Conservation (phyloP, 495 filamentous ascomycete genomes). For the Penicillium tannophilum region DNA sequence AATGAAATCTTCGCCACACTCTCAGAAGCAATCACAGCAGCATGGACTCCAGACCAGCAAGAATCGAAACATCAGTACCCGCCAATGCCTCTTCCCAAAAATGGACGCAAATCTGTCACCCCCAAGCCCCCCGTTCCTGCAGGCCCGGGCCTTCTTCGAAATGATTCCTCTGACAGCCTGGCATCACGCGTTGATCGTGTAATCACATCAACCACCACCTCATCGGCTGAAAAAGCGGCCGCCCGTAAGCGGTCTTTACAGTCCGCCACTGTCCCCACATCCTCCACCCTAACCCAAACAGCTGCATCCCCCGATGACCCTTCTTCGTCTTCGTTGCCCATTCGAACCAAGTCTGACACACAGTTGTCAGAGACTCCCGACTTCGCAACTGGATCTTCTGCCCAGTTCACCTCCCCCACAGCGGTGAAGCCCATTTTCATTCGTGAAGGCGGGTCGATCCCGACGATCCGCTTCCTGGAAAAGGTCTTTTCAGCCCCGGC, state of each 20-base stretch:
- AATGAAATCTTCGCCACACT: constrained; percentile 91
- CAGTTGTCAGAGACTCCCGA: neutral
- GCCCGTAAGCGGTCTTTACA: constrained; percentile 40
- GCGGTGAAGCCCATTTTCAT: constrained; percentile 71
- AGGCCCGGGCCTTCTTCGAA: constrained; percentile 31
- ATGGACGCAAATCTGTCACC: constrained; percentile 19
- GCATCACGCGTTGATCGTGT: constrained; percentile 51
- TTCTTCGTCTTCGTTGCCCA: constrained; percentile 16
- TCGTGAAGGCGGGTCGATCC: constrained; percentile 92
- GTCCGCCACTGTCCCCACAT: constrained; percentile 52
- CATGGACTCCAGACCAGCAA: constrained; percentile 58
- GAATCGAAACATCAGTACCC: constrained; percentile 38
- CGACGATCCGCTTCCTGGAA: constrained; percentile 89
- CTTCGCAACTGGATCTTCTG: neutral
- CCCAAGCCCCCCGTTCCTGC: constrained; percentile 17
- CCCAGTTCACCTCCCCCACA: neutral
- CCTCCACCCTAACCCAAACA: constrained; percentile 58
- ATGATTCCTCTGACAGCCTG: constrained; percentile 47
- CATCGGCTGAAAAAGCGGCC: constrained; percentile 37
- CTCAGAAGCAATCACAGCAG: constrained; percentile 80
- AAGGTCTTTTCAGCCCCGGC: constrained; percentile 93
- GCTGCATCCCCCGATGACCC: constrained; percentile 28
- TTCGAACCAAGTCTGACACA: constrained; percentile 24
- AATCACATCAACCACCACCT: constrained; percentile 47
- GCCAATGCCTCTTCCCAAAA: constrained; percentile 17